Evolutionary conservation across 2,329 filamentous ascomycete genomes (phyloP).

Genomic region (Ilyonectria sp.): DNA sequence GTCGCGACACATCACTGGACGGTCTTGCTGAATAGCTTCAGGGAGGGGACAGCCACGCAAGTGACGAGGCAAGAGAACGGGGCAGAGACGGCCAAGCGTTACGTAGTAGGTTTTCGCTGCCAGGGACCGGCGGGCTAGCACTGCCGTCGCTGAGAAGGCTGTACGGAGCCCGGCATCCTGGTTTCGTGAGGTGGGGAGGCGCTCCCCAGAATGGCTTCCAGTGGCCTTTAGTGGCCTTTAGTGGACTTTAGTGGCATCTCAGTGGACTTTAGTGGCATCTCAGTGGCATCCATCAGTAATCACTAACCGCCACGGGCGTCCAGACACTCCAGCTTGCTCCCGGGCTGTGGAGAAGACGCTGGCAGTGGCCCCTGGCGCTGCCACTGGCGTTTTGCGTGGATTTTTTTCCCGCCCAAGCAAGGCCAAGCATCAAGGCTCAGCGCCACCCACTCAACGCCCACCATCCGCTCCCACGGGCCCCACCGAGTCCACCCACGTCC

Average conservation of each 20-base stretch:
- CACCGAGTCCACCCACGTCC: conserved; percentile 20
- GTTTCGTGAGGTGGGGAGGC: too few relatives aligned
- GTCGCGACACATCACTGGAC: neutral
- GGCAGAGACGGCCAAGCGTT: neutral
- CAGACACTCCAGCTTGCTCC: too few relatives aligned
- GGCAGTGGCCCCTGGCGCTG: conserved; percentile 7
- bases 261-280: neutral
- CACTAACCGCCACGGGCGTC: neutral
- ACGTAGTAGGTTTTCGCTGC: too few relatives aligned
- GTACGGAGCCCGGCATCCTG: neutral
- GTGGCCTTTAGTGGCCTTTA: neutral
- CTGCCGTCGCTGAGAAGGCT: neutral
- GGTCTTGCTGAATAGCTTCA: neutral
- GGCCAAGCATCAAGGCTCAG: conserved; percentile 2
- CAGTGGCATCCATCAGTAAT: neutral
- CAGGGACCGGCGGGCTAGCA: neutral
- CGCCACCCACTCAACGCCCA: conserved; percentile 13
- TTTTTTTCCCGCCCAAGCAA: conserved; percentile 12
- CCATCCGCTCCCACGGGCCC: conserved; percentile 9
- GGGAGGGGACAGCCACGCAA: neutral
- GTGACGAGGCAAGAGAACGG: neutral
- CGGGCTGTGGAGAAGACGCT: conserved; percentile 8
- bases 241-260: neutral
- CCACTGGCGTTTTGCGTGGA: conserved; percentile 12
- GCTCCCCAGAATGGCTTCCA: neutral